Conservation (phyloP, 345 rosid species). For the thale cress (Arabidopsis thaliana) region TAIR10.1 NC_003076.8:16594501-16595000, state of each 20-base stretch:
- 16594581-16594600: background rate
- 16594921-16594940: slow-evolving; percentile 63
- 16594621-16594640: slow-evolving; percentile 70
- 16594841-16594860: background rate
- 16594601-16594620: background rate
- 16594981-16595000: slow-evolving; percentile 55
- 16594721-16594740: background rate
- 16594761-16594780: too few relatives aligned
- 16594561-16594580: background rate
- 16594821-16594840: background rate
- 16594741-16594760: too few relatives aligned
- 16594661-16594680: slow-evolving; percentile 82
- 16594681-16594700: slow-evolving; percentile 56
- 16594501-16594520: slow-evolving; percentile 67
- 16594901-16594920: background rate
- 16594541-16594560: background rate
- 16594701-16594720: slow-evolving; percentile 55
- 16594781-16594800: background rate
- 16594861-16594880: background rate
- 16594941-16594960: slow-evolving; percentile 68
- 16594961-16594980: slow-evolving; percentile 77
- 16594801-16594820: background rate
- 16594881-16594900: background rate
- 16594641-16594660: slow-evolving; percentile 63
- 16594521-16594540: slow-evolving; percentile 64